Base-by-base conservation (phyloP, 805 yeast species). In the Wickerhamomyces rabaulensis region DNA sequence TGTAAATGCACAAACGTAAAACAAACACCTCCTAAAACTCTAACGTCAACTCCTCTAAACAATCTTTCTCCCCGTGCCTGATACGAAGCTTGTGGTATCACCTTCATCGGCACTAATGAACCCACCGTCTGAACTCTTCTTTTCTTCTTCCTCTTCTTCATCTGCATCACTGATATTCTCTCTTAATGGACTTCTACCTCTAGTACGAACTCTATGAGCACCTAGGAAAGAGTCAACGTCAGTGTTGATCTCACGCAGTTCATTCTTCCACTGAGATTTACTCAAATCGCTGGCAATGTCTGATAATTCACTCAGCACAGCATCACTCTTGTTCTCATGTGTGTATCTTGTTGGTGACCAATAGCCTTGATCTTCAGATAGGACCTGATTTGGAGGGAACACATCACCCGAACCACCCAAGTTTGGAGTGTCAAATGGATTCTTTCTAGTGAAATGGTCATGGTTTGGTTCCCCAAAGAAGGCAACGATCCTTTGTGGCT, bases 191-290 rank as follows among this genome's bases (percentile, higher is more conserved):
- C 36, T 17, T n/a, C 37, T 22, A n/a, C 22, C 23, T 27, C 43
- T 12, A n/a, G 39, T 13, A 13, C 31, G 3, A 20, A 7, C 16
- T 19, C n/a, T 13, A 20, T 20, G 16, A 20, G 6, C 12, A 19
- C 39, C 23, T 20, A 36, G 9, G 16, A 36, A 19, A 12, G 39
- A 36, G 13, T 36, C 39, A 9, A 36, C 22, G 13, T 36, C 39
- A 12, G 22, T 4, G 9, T 10, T 36, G 20, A 36, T 25, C 22
- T 36, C 39, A 10, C 19, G 15, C 7, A 56, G 27, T 29, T 53
- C 60, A 31, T 43, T 17, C 26, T 25, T 46, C 60, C 60, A 56
- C 25, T 50, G 51, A 1, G 60, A 54, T 10, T 46, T 37, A 20
- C 49, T 46, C 37, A 56, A 41, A 8, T 49, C 54, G 3, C 46